Evolutionary conservation across 2,329 filamentous ascomycete genomes (phyloP), one percentile per base, ranked within the genome.

Genomic region (Pyrenophora tritici-repentis): DNA sequence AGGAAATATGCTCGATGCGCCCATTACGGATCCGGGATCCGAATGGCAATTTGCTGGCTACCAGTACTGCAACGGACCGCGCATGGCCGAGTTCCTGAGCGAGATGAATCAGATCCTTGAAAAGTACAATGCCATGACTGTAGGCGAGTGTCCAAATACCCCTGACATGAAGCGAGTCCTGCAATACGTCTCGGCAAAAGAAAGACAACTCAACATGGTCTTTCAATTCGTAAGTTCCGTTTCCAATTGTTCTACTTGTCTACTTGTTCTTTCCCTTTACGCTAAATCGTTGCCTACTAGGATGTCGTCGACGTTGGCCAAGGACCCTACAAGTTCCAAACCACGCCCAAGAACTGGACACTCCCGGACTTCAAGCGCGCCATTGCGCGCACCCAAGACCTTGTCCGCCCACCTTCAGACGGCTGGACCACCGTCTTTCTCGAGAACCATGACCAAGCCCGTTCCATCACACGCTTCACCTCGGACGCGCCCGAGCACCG

Each of bases 121-220:
- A 49, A 73, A 79, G 38, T 89, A 89, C 67, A 81, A 83, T 48
- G 81, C 84, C n/a, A 83, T 90, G 70, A 89, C 86, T 0, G 86
- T 90, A 0, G 87, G 87, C 41, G 87, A 90, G 71, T 81, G 88
- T 20, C 85, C 86, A 0, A 73, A 81, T 59, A 87, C 86, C 0
- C 84, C 82, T 0, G 80, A 86, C 47, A 77, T 81, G 22, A 69
- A 72, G 3, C 76, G 82, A 32, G 84, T 88, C 1, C 70, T 88
- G 6, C 66, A 77, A 14, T 88, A 86, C 56, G 83, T 88, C 12
- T 79, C 80, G 3, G 79, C 82, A 0, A 72, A 78, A 22, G 81
- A 83, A 47, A 79, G 80, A 51, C 82, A 88, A 68, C 73, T 89
- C 41, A 81, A 84, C 65, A 89, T 89, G 86, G 83, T 88, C 1